phyloP scores from a whole-genome alignment of 2,329 filamentous ascomycete species.

The Trichoderma sp. region DNA sequence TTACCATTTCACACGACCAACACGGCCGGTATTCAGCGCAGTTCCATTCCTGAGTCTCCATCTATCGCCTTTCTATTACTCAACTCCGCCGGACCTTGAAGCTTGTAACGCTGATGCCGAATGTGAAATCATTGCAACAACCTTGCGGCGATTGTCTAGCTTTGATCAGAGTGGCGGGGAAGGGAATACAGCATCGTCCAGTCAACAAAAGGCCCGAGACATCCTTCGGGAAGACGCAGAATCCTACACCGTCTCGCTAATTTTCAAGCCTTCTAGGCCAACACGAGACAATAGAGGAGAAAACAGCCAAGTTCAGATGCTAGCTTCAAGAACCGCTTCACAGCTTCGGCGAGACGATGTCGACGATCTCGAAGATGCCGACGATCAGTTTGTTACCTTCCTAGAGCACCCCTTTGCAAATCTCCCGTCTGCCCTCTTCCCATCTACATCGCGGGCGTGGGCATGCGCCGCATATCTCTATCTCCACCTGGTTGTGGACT shows the following conservation, averaged over 20 bases:
- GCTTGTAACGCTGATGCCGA: not conserved
- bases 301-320: not conserved
- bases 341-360: not conserved
- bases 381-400: not conserved
- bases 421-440: not conserved
- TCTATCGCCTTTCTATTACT: conserved; percentile 9
- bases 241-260: not conserved
- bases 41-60: conserved; percentile 3
- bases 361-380: not conserved
- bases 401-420: not conserved
- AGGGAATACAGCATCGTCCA: not conserved
- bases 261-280: not conserved
- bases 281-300: not conserved
- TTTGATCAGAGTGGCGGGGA: not conserved
- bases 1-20: not conserved
- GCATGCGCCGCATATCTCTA: conserved; percentile 7
- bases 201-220: not conserved
- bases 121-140: not conserved
- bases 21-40: conserved; percentile 8
- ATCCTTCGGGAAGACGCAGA: not conserved
- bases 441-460: conserved; percentile 9
- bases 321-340: too few species aligned
- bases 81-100: conserved; percentile 2
- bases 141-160: not conserved
- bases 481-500: not conserved